Evolutionary conservation across 345 rosid genomes (phyloP).

Genomic region (Cardiospermum halicacabum): DNA sequence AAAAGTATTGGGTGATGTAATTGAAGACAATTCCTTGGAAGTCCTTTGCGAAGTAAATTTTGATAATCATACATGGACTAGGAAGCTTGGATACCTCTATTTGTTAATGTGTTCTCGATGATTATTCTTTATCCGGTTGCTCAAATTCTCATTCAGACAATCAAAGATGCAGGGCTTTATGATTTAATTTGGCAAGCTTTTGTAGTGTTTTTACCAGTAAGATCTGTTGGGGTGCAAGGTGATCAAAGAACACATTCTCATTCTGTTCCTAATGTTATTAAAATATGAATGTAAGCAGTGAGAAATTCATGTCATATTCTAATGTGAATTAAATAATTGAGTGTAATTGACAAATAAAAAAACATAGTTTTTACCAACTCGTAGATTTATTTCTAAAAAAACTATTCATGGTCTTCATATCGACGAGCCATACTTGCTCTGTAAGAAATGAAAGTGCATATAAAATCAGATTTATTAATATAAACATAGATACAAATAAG

Average conservation of each 20-base stretch:
- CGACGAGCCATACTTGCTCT: no score
- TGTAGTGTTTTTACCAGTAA: slow-evolving; percentile 90
- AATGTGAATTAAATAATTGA: no score
- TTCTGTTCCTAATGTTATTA: slow-evolving; percentile 96
- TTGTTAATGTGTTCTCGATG: not conserved
- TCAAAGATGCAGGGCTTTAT: slow-evolving; percentile 92
- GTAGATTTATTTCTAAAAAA: no score
- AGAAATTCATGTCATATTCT: no score
- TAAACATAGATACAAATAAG: no score
- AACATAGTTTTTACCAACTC: no score
- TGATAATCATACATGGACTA: slow-evolving; percentile 8
- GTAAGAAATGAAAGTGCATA: no score
- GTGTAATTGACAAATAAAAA: no score
- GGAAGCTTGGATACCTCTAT: not conserved
- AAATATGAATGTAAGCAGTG: no score
- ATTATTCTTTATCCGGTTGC: slow-evolving; percentile 52
- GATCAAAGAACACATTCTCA: slow-evolving; percentile 99
- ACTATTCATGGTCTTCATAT: no score
- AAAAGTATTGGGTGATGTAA: slow-evolving; percentile 87
- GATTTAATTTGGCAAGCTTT: slow-evolving; percentile 99
- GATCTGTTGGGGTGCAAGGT: slow-evolving; percentile 98
- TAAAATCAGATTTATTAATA: no score
- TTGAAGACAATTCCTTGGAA: slow-evolving; percentile 84
- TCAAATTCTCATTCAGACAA: slow-evolving; percentile 93
- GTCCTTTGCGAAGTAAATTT: slow-evolving; percentile 70